Conservation (phyloP, 768 basidiomycete species). For the Pleurotus tuber-regium region DNA sequence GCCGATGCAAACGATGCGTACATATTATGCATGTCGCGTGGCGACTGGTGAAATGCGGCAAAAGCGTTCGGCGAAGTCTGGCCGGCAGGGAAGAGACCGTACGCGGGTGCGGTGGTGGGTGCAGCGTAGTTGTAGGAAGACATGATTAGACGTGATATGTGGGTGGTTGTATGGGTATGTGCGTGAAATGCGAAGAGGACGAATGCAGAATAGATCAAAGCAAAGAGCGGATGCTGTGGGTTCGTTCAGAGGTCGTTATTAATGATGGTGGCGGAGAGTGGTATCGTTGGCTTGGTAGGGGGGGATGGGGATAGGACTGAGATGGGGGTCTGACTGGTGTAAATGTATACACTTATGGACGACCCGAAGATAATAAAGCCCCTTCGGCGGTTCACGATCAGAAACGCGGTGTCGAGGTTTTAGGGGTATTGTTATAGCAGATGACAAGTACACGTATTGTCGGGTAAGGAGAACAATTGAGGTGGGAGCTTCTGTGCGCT, state of each 20-base stretch:
- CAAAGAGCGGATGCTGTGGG: constrained; percentile 4
- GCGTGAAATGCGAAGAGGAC: constrained; percentile 4
- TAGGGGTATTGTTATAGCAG: constrained; percentile 6
- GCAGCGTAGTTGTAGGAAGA: constrained; percentile 43
- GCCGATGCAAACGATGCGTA: constrained; percentile 46
- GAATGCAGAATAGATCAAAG: neutral
- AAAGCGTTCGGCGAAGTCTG: constrained; percentile 59
- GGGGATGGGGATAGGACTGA: constrained; percentile 2
- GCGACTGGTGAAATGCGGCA: constrained; percentile 53
- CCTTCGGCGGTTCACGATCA: constrained; percentile 3
- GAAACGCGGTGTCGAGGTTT: constrained; percentile 2
- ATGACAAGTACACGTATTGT: constrained; percentile 5
- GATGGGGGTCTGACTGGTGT: neutral
- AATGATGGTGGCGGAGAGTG: no score
- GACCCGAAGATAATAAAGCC: constrained; percentile 4
- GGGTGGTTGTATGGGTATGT: constrained; percentile 1
- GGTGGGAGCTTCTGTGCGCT: constrained; percentile 6
- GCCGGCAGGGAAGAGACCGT: constrained; percentile 57
- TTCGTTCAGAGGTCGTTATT: constrained; percentile 9
- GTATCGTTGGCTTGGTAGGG: neutral
- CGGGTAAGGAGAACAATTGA: constrained; percentile 7
- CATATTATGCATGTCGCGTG: constrained; percentile 58
- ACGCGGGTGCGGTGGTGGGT: constrained; percentile 51
- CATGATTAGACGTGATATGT: constrained; percentile 32
- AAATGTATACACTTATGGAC: neutral